Evolutionary conservation across 768 basidiomycete genomes (phyloP).

Genomic region (Pisolithus sp.): DNA sequence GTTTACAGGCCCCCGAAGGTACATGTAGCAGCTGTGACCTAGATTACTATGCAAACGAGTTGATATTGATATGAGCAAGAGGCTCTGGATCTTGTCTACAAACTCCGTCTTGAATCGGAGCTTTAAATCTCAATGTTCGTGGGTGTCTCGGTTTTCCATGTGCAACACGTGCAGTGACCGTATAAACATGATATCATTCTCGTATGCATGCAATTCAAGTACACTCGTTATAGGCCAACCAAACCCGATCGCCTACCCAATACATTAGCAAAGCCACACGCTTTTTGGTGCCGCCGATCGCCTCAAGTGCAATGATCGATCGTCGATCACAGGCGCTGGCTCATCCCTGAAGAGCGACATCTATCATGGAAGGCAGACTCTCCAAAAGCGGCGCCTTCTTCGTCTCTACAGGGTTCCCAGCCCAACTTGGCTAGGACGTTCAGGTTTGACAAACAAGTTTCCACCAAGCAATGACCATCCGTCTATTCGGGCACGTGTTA

Average conservation of each 20-base stretch:
- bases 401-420: slow-evolving; percentile 31
- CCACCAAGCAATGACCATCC: slow-evolving; percentile 38
- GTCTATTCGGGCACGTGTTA: slow-evolving; percentile 14
- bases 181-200: not conserved
- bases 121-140: too few relatives aligned
- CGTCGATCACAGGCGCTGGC: not conserved
- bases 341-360: slow-evolving; percentile 23
- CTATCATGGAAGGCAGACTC: slow-evolving; percentile 30
- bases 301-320: not conserved
- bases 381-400: slow-evolving; percentile 23
- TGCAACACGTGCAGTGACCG: too few relatives aligned
- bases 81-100: too few relatives aligned
- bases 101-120: too few relatives aligned
- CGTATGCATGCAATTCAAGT: not conserved
- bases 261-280: too few relatives aligned
- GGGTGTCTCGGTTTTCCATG: too few relatives aligned
- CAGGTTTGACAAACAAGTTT: slow-evolving; percentile 30
- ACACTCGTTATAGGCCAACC: not conserved
- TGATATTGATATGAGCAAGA: too few relatives aligned
- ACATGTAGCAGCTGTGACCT: too few relatives aligned
- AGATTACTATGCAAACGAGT: too few relatives aligned
- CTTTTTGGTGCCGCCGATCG: too few relatives aligned
- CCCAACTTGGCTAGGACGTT: slow-evolving; percentile 33
- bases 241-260: too few relatives aligned
- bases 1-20: too few relatives aligned